These are phyloP conservation scores for Penicillium paneum DNA, from an alignment of 2,329 filamentous ascomycete species.

Conservation along the genomic window DNA sequence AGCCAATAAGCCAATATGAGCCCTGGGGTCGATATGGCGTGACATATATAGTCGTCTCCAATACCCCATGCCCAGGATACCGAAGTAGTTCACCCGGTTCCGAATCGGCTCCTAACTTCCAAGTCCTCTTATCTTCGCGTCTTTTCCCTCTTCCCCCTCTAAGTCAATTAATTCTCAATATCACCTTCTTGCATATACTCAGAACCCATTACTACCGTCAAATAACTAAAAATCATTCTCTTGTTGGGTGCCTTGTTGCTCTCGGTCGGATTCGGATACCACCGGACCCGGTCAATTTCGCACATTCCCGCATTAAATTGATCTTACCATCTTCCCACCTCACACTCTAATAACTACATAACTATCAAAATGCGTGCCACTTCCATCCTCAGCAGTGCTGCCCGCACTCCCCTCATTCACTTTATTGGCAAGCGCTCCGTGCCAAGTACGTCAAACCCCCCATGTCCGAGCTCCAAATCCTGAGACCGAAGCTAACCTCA, in stretches of 20 bases:
- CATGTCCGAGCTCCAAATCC: neutral
- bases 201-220: neutral
- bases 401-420: conserved; percentile 49
- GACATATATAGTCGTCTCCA: neutral
- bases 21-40: too few species aligned
- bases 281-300: conserved; percentile 29
- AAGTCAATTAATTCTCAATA: neutral
- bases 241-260: conserved; percentile 2
- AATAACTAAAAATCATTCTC: neutral
- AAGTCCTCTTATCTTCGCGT: conserved; percentile 17
- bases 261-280: conserved; percentile 29
- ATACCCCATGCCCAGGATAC: too few species aligned
- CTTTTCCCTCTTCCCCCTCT: conserved; percentile 3
- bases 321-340: conserved; percentile 10
- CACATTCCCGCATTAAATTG: conserved; percentile 20
- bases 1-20: too few species aligned
- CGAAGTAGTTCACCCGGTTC: conserved; percentile 6
- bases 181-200: neutral
- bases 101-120: conserved; percentile 17
- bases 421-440: conserved; percentile 49
- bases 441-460: conserved; percentile 39
- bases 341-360: conserved; percentile 5
- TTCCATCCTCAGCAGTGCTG: conserved; percentile 40
- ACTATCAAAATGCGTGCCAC: conserved; percentile 40
- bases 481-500: conserved; percentile 14